A percentile compares a stretch with the other conserved stretches of the same genome.
These are phyloP conservation scores for Leishmania lainsoni DNA, from an alignment of 208 protist genomes.

Conservation along the genomic window DNA sequence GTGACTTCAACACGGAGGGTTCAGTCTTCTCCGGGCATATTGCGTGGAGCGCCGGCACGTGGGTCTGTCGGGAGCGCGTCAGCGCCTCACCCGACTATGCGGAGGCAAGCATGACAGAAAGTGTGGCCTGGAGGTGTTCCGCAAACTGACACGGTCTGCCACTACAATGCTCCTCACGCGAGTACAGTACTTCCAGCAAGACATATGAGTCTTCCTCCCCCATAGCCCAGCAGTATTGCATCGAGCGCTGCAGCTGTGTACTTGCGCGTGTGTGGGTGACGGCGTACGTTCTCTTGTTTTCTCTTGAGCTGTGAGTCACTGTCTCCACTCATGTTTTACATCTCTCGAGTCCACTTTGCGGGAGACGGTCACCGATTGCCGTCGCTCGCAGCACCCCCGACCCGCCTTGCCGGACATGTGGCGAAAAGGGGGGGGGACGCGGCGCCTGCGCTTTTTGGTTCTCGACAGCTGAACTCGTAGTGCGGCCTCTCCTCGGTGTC, in stretches of 20 bases:
- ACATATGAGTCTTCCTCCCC: background rate
- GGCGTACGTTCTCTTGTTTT: background rate
- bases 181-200: conserved; percentile 16
- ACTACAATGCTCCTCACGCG: conserved; percentile 3
- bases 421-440: background rate
- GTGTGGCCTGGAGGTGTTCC: conserved; percentile 5
- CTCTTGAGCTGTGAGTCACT: background rate
- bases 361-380: background rate
- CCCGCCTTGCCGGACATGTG: background rate
- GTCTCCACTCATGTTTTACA: no score
- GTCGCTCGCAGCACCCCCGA: background rate
- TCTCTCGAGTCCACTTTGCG: background rate
- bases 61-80: background rate
- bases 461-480: background rate
- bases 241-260: background rate
- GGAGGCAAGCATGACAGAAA: conserved; percentile 3
- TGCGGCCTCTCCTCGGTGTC: background rate
- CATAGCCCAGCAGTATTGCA: background rate
- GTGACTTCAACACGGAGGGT: background rate
- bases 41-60: conserved; percentile 6
- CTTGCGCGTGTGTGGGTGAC: background rate
- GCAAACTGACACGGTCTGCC: background rate
- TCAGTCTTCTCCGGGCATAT: conserved; percentile 3
- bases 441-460: background rate
- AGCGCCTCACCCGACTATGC: background rate